Evolutionary conservation across 2,329 filamentous ascomycete genomes (phyloP), one percentile per base, ranked within the genome.

Genomic region (Alternaria angustiovoidea): DNA sequence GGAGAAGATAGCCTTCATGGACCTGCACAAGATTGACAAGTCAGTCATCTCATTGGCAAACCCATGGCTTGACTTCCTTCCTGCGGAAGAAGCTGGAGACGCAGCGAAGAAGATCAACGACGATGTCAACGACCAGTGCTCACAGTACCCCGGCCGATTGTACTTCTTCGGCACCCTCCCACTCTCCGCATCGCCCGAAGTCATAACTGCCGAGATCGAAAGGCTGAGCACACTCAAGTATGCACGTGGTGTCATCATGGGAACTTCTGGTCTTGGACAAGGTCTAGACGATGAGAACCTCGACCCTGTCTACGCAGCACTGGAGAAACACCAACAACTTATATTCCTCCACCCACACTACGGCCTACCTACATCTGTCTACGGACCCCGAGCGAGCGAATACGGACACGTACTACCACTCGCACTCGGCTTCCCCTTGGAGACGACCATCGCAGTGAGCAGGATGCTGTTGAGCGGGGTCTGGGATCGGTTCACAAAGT

Each of bases 321-420:
- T 97, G 1, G 87, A 92, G 42, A 84, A 86, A 41, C 86, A 86
- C 0, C 78, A 83, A 7, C 82, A 92, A 34, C 82, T 91, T 24
- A 83, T 96, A 49, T 97, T 97, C 80, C 78, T 97, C 52, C 94
- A 97, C 78, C 94, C 94, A 28, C 94, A 97, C 79, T 97, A 97
- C 75, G 94, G 94, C 1, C 85, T 97, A 2, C 93, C 93, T 0
- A 86, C 87, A 60, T 86, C 88, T 8, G 92, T 96, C 4, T 97
- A 91, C 80, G 94, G 94, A 0, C 87, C 91, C 0, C 83, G 90
- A 7, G 87, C 86, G 0, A 89, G 90, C 61, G 84, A 86, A 32
- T 97, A 96, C 74, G 94, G 94, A 0, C 94, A 97, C 75, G 93
- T 97, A 1, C 83, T 97, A 2, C 91, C 93, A 0, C 82, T 97